phyloP scores from a whole-genome alignment of 495 filamentous ascomycete genomes.

The Penicillium robsamsonii region DNA sequence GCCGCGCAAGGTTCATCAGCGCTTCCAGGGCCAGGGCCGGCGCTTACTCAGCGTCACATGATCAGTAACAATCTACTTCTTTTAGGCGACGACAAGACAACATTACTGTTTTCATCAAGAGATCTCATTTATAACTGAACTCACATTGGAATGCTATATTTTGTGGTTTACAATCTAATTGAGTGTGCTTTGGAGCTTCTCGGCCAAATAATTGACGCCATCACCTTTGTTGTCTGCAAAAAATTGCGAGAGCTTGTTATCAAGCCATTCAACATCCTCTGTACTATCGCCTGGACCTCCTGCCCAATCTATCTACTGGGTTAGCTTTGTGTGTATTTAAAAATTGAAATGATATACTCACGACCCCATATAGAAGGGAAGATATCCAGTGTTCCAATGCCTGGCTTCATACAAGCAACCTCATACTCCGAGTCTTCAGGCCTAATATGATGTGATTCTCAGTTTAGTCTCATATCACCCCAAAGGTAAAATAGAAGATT shows the following conservation, averaged over 20 bases:
- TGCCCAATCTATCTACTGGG: conserved; percentile 43
- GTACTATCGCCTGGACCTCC: conserved; percentile 62
- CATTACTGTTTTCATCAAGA: background rate
- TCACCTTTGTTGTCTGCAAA: conserved; percentile 35
- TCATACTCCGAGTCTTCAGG: conserved; percentile 70
- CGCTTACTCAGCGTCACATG: conserved; percentile 23
- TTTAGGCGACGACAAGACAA: background rate
- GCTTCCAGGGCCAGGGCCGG: conserved; percentile 14
- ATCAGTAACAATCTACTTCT: conserved; percentile 1
- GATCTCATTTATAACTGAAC: background rate
- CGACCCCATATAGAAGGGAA: conserved; percentile 72
- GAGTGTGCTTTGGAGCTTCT: conserved; percentile 14
- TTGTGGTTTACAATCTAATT: background rate
- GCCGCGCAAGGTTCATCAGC: conserved; percentile 14
- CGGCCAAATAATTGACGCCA: conserved; percentile 1
- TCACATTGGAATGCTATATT: background rate
- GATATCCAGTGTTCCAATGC: conserved; percentile 53
- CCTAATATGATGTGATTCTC: conserved; percentile 25
- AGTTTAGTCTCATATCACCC: conserved; percentile 3
- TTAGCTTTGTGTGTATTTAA: conserved; percentile 12
- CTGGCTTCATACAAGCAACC: conserved; percentile 59
- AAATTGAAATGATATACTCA: conserved; percentile 33
- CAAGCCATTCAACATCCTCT: conserved; percentile 66
- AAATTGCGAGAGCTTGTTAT: conserved; percentile 54
- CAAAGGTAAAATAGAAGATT: background rate